Base-by-base conservation (phyloP, 2,329 filamentous ascomycete species). In the Phoma sp. region DNA sequence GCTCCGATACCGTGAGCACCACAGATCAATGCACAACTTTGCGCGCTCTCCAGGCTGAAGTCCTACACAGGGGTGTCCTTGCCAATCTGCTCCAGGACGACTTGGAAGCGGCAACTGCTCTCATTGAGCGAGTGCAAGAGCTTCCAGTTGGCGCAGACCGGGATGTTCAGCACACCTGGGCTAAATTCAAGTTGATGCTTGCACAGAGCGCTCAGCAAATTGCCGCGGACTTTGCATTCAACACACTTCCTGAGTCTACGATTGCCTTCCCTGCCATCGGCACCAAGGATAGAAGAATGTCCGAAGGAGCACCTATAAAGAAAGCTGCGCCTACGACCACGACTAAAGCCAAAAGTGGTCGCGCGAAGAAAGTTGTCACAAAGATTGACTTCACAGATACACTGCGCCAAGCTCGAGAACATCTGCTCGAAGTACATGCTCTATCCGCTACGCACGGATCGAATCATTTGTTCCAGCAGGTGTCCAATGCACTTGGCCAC, bases 221-320 rank as follows among this genome's bases (percentile, higher is more conserved):
- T 80, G 84, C 87, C 12, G 83, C 84, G 4, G 91, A 96, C 74
- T 88, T 93, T 2, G 89, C 95, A 3, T 96, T 94, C 73, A 96
- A 91, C 17, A 90, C 94, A 9, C 84, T 98, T 15, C 91, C 94
- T 40, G 95, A 99, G 67, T 97, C 95, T 0, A 96, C 92, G 0
- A 87, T 97, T 24, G 96, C 92, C 0, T 89, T 94, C 56, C 92
- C 93, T 1, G 87, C 91, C 0, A 80, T 94, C 21, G 67, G 66
- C 19, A 51, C 61, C 21, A 65, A 65, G 4, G 70, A 74, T 3
- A 57, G 63, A 15, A 69, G 62, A 43, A 53, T 61, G 12, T 72
- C 70, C 3, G 69, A 74, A 35, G 63, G 55, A 2, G 24, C 43
- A 3, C 29, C 43, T 25, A 17, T 50, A 2, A 70, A 71, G 27